Evolutionary conservation across 2,329 filamentous ascomycete species (phyloP).

Genomic region (Elsinoe fawcettii): DNA sequence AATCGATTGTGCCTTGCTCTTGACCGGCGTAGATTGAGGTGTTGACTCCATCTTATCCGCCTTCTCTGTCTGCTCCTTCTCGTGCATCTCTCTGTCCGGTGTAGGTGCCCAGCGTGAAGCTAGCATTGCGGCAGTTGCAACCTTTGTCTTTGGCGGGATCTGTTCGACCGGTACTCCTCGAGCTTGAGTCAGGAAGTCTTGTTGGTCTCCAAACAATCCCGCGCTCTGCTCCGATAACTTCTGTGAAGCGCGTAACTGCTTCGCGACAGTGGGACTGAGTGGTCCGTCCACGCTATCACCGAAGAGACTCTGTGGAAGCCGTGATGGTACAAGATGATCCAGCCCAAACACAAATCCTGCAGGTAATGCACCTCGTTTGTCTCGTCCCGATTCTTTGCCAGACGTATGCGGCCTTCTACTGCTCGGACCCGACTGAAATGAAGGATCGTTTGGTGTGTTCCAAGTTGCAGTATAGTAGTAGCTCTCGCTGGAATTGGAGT

Average conservation of each 20-base stretch:
- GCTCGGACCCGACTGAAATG: not conserved
- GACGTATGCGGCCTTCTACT: constrained; percentile 6
- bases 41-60: not conserved
- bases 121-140: constrained; percentile 1
- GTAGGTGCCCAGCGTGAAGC: constrained; percentile 27
- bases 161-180: not conserved
- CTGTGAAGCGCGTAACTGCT: not conserved
- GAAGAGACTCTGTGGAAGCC: constrained; percentile 23
- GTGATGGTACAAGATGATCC: constrained; percentile 30
- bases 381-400: not conserved
- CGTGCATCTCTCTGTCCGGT: constrained; percentile 17
- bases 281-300: constrained; percentile 22
- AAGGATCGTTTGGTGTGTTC: constrained; percentile 14
- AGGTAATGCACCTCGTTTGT: not conserved
- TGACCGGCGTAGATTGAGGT: not conserved
- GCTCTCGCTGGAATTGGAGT: constrained; percentile 8
- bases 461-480: constrained; percentile 15
- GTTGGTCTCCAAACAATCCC: constrained; percentile 6
- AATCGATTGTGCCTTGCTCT: not conserved
- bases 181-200: constrained; percentile 10
- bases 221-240: constrained; percentile 2
- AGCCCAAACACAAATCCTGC: constrained; percentile 24
- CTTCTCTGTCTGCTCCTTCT: not conserved
- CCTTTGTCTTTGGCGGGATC: not conserved
- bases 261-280: constrained; percentile 10